phyloP scores from a whole-genome alignment of 208 protist genomes.

The Herpetomonas tarakana region DNA sequence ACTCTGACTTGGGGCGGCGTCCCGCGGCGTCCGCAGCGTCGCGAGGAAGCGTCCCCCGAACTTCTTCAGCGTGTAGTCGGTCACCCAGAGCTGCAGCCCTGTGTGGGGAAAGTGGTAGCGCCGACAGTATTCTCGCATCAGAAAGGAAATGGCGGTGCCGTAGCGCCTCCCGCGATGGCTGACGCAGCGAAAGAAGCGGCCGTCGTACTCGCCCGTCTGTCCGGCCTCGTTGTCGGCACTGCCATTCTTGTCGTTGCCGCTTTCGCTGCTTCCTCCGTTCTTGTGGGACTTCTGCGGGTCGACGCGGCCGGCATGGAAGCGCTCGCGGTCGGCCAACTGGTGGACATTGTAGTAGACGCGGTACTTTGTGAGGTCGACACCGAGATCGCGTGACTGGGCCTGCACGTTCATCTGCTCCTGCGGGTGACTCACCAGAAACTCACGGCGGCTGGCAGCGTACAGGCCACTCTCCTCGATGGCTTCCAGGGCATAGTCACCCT shows the following conservation, averaged over 20 bases:
- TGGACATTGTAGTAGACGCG: conserved; percentile 41
- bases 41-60: conserved; percentile 1
- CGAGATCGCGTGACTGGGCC: not conserved
- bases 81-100: not conserved
- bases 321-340: conserved; percentile 34
- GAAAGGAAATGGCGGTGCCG: conserved; percentile 21
- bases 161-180: conserved; percentile 37
- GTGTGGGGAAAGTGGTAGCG: conserved; percentile 24
- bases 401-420: not conserved
- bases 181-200: conserved; percentile 16
- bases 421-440: too few species aligned
- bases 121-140: conserved; percentile 56
- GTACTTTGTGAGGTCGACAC: not conserved
- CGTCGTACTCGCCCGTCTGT: not conserved
- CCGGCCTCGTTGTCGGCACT: not conserved
- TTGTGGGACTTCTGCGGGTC: too few species aligned
- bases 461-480: too few species aligned
- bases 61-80: too few species aligned
- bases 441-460: too few species aligned
- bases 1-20: too few species aligned
- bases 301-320: conserved; percentile 12
- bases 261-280: too few species aligned
- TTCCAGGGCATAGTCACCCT: conserved; percentile 10
- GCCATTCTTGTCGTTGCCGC: too few species aligned
- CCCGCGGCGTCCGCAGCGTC: not conserved